Evolutionary conservation across 805 yeast species (phyloP).

Genomic region (Pachysolen tannophilus): DNA sequence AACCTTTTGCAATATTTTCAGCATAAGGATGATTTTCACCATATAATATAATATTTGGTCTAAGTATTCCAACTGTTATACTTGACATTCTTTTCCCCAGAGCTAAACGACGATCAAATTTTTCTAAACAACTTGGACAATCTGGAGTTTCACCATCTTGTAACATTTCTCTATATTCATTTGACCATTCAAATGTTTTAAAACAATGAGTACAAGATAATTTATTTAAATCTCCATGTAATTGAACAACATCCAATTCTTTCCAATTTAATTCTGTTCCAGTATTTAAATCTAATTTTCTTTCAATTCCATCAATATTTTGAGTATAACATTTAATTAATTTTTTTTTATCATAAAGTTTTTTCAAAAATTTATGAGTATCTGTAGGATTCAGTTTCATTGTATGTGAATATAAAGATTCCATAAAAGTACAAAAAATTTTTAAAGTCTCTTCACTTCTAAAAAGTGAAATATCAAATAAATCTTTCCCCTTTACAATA

Average conservation of each 20-base stretch:
- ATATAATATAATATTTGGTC: constrained; percentile 87
- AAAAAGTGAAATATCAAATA: constrained; percentile 82
- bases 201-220: constrained; percentile 73
- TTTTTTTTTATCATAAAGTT: constrained; percentile 52
- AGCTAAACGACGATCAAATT: constrained; percentile 45
- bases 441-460: constrained; percentile 55
- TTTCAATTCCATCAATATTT: constrained; percentile 86
- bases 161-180: constrained; percentile 36
- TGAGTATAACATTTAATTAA: constrained; percentile 87
- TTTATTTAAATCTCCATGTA: constrained; percentile 82
- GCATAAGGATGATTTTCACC: constrained; percentile 92
- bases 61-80: constrained; percentile 61
- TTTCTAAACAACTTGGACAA: constrained; percentile 61
- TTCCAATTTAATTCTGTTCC: constrained; percentile 53
- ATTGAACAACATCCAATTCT: constrained; percentile 68
- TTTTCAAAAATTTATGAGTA: constrained; percentile 70
- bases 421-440: constrained; percentile 87
- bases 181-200: constrained; percentile 52
- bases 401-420: constrained; percentile 59
- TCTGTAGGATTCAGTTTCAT: constrained; percentile 68
- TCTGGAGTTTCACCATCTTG: constrained; percentile 64
- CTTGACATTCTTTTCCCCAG: constrained; percentile 72
- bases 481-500: constrained; percentile 77
- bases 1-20: constrained; percentile 66
- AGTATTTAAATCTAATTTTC: constrained; percentile 50